phyloP scores from a whole-genome alignment of 192 early-diverging fungal species.

The Geranomyces michiganensis region DNA sequence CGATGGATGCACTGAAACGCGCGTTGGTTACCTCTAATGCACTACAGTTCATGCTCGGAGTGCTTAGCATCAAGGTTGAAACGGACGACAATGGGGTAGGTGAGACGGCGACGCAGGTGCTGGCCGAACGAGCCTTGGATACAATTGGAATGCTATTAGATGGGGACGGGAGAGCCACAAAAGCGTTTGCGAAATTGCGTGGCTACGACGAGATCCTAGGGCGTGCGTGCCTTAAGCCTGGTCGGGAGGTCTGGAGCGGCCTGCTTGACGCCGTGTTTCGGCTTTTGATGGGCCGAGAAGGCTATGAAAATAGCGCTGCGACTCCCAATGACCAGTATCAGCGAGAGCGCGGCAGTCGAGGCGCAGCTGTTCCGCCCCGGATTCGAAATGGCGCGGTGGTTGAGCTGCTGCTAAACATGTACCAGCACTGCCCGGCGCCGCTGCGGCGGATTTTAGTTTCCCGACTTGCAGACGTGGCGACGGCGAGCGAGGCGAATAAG shows the following conservation, averaged over 20 bases:
- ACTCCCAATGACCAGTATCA: neutral
- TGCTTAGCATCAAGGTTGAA: slow-evolving; percentile 23
- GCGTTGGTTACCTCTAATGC: slow-evolving; percentile 18
- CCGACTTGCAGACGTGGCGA: slow-evolving; percentile 28
- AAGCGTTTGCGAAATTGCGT: slow-evolving; percentile 27
- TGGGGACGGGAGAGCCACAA: slow-evolving; percentile 29
- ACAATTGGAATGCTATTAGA: slow-evolving; percentile 33
- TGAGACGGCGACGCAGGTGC: neutral
- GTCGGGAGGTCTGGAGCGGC: slow-evolving; percentile 25
- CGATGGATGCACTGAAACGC: neutral
- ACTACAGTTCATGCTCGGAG: slow-evolving; percentile 19
- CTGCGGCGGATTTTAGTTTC: slow-evolving; percentile 25
- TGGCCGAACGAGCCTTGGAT: slow-evolving; percentile 22
- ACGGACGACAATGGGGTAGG: neutral
- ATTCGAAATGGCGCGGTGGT: slow-evolving; percentile 44
- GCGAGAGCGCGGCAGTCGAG: neutral
- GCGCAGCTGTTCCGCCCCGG: slow-evolving; percentile 16
- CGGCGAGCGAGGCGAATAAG: slow-evolving; percentile 43
- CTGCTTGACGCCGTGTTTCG: slow-evolving; percentile 35
- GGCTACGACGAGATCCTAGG: slow-evolving; percentile 42
- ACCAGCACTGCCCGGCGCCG: slow-evolving; percentile 20
- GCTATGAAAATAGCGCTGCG: neutral
- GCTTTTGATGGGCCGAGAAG: slow-evolving; percentile 16
- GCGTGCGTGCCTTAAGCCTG: slow-evolving; percentile 33
- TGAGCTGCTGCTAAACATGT: slow-evolving; percentile 30